Conservation (phyloP, 2,329 filamentous ascomycete genomes). For the Pseudocercospora eumusae region DNA sequence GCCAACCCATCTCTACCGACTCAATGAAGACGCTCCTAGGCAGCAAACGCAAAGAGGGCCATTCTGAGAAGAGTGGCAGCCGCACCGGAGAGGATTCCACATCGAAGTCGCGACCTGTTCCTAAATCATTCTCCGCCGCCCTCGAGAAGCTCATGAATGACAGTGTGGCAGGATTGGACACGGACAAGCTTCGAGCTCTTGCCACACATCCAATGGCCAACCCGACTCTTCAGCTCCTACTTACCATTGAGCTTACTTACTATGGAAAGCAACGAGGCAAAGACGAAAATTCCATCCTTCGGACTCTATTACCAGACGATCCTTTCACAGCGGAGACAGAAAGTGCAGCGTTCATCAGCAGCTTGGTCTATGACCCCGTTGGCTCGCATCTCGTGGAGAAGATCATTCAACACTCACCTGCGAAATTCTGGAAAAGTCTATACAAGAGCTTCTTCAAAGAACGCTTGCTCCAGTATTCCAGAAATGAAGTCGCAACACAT, state of each 20-base stretch:
- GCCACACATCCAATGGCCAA: constrained; percentile 89
- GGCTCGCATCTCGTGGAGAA: constrained; percentile 89
- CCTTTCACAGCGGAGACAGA: constrained; percentile 72
- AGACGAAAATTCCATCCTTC: constrained; percentile 69
- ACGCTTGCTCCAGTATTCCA: constrained; percentile 75
- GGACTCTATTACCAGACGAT: constrained; percentile 76
- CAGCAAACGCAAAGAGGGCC: constrained; percentile 88
- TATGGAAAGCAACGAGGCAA: constrained; percentile 68
- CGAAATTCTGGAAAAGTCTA: constrained; percentile 86
- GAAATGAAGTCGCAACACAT: constrained; percentile 89
- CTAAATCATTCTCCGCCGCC: constrained; percentile 73
- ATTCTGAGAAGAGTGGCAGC: constrained; percentile 62
- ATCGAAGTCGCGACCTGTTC: constrained; percentile 58
- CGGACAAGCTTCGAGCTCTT: constrained; percentile 77
- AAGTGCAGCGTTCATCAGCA: constrained; percentile 77
- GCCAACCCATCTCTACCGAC: constrained; percentile 71
- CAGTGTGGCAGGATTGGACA: constrained; percentile 72
- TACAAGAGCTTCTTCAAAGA: constrained; percentile 78
- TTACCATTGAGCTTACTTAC: constrained; percentile 80
- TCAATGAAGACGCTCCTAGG: constrained; percentile 74
- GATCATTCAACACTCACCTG: constrained; percentile 76
- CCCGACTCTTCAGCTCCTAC: constrained; percentile 84
- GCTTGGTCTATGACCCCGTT: constrained; percentile 84
- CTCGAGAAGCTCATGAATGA: constrained; percentile 80
- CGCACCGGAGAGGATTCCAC: constrained; percentile 53